Evolutionary conservation across 129 eudicot species (phyloP).

Genomic region (Lactuca sativa): DNA sequence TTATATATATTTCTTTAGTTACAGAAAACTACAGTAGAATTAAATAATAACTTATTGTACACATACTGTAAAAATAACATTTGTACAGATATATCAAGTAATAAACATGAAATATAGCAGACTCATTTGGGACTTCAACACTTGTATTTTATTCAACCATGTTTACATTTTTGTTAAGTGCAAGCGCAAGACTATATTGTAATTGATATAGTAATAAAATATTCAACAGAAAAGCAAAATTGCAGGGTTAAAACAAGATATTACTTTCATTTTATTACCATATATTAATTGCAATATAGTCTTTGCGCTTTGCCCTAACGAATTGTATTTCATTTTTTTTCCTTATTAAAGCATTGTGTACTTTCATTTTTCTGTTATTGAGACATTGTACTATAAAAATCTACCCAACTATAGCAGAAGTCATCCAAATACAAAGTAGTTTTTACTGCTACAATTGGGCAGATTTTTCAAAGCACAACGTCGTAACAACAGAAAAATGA

Average conservation of each 20-base stretch:
- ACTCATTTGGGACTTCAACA: neutral
- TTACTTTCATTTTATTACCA: too few species aligned
- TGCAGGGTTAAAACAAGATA: too few species aligned
- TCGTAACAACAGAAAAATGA: neutral
- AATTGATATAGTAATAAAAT: too few species aligned
- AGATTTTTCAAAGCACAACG: neutral
- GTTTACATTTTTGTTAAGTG: neutral
- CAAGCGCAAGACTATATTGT: neutral
- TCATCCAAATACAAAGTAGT: neutral
- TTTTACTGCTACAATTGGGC: neutral
- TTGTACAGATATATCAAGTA: neutral
- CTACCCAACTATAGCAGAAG: neutral
- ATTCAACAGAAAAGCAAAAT: too few species aligned
- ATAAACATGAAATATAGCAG: conserved; percentile 1
- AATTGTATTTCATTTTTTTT: too few species aligned
- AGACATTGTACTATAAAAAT: neutral
- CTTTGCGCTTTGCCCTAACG: too few species aligned
- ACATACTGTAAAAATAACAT: neutral
- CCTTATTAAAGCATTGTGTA: neutral
- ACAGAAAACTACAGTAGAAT: neutral
- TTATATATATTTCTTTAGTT: neutral
- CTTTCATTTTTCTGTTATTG: neutral
- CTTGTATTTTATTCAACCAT: neutral
- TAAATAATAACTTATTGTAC: neutral
- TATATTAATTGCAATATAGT: too few species aligned